Percentiles rank a stretch among this genome's conserved stretches.
These are phyloP conservation scores for Amylostereum chailletii DNA, from an alignment of 1,284 basidiomycete genomes.

Conservation along the genomic window DNA sequence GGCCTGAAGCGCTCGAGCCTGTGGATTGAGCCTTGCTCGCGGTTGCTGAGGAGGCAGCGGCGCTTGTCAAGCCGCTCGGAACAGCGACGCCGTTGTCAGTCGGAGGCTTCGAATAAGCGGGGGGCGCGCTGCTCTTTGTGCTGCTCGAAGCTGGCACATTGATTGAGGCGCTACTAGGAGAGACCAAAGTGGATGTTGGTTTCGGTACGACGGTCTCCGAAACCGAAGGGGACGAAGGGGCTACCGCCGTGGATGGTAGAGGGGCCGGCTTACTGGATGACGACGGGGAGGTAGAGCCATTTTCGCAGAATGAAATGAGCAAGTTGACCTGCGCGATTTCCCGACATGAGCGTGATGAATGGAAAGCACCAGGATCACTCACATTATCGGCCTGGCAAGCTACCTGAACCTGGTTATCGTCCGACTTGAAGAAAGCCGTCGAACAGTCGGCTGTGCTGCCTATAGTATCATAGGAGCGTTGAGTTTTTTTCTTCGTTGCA, in stretches of 20 bases:
- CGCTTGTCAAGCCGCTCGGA: neutral
- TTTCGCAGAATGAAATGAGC: constrained; percentile 24
- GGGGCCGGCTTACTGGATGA: neutral
- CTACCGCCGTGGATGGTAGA: neutral
- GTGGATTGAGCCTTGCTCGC: neutral
- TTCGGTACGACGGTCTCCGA: too few species aligned
- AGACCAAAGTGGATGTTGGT: too few species aligned
- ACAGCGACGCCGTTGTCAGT: neutral
- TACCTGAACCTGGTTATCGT: constrained; percentile 33
- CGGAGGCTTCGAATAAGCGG: neutral
- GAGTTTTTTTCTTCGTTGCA: neutral
- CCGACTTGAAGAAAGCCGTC: constrained; percentile 29
- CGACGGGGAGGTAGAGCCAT: neutral
- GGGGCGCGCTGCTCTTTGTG: neutral
- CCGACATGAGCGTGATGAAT: neutral
- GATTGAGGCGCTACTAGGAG: too few species aligned
- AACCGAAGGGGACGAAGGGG: neutral
- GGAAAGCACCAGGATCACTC: neutral
- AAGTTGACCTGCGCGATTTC: constrained; percentile 17
- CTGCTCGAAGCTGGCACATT: too few species aligned
- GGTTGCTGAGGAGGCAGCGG: neutral
- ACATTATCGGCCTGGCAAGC: constrained; percentile 26
- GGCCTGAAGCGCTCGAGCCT: neutral
- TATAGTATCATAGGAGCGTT: constrained; percentile 7
- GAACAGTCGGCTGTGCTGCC: constrained; percentile 21